Conservation (phyloP, 768 basidiomycete species). For the Neoboletus subvelutipes region DNA sequence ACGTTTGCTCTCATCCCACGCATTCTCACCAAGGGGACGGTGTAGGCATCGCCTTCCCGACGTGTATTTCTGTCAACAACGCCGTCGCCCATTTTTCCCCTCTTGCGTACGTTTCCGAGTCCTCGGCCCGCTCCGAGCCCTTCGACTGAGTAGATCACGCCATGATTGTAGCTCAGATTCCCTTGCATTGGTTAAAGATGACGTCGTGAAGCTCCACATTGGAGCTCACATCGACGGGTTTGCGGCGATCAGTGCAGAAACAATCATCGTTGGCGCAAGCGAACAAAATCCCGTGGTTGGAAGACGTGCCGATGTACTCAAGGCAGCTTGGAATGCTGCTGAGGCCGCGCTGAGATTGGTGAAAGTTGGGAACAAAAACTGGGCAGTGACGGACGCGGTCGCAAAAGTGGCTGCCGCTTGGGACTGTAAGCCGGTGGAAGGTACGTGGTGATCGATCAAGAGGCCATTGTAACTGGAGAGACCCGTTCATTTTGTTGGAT, state of each 20-base stretch:
- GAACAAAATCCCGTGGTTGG: conserved; percentile 76
- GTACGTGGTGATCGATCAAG: conserved; percentile 39
- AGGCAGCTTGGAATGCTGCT: conserved; percentile 91
- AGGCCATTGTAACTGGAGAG: background rate
- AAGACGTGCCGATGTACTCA: conserved; percentile 84
- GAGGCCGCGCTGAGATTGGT: conserved; percentile 89
- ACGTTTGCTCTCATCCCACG: background rate
- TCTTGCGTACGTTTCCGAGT: conserved; percentile 64
- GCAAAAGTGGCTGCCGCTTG: conserved; percentile 66
- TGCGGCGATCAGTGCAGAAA: conserved; percentile 91
- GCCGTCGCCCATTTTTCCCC: conserved; percentile 95
- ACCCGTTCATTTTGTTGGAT: background rate
- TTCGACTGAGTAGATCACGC: conserved; percentile 30
- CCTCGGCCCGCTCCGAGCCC: background rate
- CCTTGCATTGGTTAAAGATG: conserved; percentile 74
- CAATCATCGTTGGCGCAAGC: conserved; percentile 83
- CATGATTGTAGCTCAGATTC: conserved; percentile 61
- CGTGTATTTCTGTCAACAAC: conserved; percentile 92
- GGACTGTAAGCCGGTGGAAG: conserved; percentile 94
- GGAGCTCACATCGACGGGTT: conserved; percentile 99
- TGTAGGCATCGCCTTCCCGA: conserved; percentile 91
- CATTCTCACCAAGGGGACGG: conserved; percentile 6
- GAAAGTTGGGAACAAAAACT: conserved; percentile 94
- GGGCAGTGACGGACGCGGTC: conserved; percentile 88
- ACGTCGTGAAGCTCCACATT: conserved; percentile 94